Conservation (phyloP, 169 alveolate species). For the Cryptosporidium parvum region DNA sequence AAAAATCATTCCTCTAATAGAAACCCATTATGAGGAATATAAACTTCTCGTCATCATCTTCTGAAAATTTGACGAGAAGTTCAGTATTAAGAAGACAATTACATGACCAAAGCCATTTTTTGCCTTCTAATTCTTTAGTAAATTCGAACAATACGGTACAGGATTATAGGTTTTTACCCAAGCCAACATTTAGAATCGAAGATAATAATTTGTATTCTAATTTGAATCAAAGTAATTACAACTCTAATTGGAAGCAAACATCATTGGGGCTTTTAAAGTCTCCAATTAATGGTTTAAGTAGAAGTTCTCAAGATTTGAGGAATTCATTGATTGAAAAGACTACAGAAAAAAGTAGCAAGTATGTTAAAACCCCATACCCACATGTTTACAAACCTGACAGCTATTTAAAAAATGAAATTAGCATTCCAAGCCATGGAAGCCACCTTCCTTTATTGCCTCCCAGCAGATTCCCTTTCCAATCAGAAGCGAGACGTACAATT, state of each 20-base stretch:
- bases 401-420: not conserved
- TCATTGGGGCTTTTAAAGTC: not conserved
- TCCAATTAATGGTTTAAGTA: constrained; percentile 9
- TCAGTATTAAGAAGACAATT: constrained; percentile 1
- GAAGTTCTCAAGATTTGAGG: not conserved
- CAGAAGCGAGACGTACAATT: not conserved
- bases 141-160: constrained; percentile 26
- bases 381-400: not conserved
- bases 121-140: constrained; percentile 2
- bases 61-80: constrained; percentile 40
- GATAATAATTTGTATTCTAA: not conserved
- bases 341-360: not conserved
- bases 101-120: constrained; percentile 9
- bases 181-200: not conserved
- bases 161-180: constrained; percentile 44
- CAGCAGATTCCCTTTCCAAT: not conserved
- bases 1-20: constrained; percentile 23
- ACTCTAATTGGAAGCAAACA: constrained; percentile 1
- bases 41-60: constrained; percentile 62
- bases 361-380: not conserved
- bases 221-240: not conserved
- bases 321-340: not conserved
- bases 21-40: constrained; percentile 37
- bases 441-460: constrained; percentile 52
- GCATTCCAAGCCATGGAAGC: too few relatives aligned